Base-by-base conservation (phyloP, 108 stramenopile species). In the Ochromonas danica region DNA sequence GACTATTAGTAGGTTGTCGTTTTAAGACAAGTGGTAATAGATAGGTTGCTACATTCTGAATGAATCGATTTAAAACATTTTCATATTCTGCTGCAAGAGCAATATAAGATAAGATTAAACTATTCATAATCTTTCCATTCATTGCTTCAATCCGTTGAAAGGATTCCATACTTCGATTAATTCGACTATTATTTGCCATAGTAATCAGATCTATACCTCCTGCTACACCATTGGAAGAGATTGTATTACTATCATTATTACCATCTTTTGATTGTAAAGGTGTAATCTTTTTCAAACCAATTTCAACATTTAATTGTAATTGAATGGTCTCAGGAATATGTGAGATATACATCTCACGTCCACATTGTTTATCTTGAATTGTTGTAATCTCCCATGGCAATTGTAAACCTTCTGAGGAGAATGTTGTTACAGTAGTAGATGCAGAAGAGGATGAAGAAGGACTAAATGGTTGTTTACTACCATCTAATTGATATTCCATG, bases 261-360 rank as follows among this genome's bases (percentile, higher is more conserved):
- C 35, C 33, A 31, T 14, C 17, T 22, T 67, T 25, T 6, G 14
- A 31, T 67, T 67, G 30, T 14, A 22, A 51, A 14, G 63, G 63
- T 36, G 63, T 31, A 3, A 67, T 25, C 25, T 67, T 67, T 25
- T 67, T 67, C 63, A 67, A 67, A 36, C 63, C 63, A 33, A 67
- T 67, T 36, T 67, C 30, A 10, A 67, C 17, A 25, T 67, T 67
- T 36, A 67, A 67, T 36, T 67, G 63, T 10, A 31, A 10, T 36
- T 67, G 63, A 33, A 67, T 67, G 3, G 63, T 67, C 31, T 67
- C 63, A 10, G 63, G 63, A 67, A 67, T 67, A 28, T 28, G 6
- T 25, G 63, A 67, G 31, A 67, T 67, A 25, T 35, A 67, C 31
- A 67, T 6, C 17, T 67, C 31, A 14, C 25, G 3, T 36, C 14